These are phyloP conservation scores for Zymoseptoria pseudotritici DNA, from an alignment of 2,329 filamentous ascomycete genomes.

Conservation along the genomic window DNA sequence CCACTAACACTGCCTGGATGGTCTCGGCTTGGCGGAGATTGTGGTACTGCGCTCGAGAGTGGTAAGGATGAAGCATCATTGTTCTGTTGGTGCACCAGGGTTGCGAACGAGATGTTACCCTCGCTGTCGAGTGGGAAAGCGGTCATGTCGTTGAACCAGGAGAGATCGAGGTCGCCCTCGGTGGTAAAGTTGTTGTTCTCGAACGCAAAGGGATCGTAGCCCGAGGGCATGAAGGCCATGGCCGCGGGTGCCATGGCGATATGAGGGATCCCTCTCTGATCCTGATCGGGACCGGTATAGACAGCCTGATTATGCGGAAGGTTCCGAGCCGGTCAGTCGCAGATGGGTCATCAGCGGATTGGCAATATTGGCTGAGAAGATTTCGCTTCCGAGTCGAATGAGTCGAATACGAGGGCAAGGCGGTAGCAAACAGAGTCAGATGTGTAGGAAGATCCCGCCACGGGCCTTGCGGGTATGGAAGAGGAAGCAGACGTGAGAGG, in stretches of 20 bases:
- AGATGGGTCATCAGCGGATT: not conserved
- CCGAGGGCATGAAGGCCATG: not conserved
- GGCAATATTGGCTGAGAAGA: not conserved
- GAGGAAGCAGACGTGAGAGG: not conserved
- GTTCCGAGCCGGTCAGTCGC: not conserved
- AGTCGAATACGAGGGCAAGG: not conserved
- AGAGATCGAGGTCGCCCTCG: not conserved
- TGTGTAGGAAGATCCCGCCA: not conserved
- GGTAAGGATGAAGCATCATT: not conserved
- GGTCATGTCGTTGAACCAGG: not conserved
- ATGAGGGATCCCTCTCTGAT: not conserved
- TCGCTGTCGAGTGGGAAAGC: not conserved
- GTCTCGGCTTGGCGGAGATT: not conserved
- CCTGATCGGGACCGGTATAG: not conserved
- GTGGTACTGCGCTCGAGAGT: not conserved
- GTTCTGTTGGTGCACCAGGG: not conserved
- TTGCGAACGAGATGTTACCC: not conserved
- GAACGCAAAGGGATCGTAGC: not conserved
- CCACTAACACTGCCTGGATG: constrained; percentile 3
- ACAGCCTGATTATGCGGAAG: not conserved
- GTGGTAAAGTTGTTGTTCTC: not conserved
- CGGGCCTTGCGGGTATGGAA: too few relatives aligned
- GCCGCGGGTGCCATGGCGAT: not conserved
- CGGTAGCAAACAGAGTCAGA: not conserved
- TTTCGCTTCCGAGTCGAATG: not conserved